These are phyloP conservation scores for Haplosporangium sp. DNA, from an alignment of 371 early-diverging fungal species.

Conservation along the genomic window DNA sequence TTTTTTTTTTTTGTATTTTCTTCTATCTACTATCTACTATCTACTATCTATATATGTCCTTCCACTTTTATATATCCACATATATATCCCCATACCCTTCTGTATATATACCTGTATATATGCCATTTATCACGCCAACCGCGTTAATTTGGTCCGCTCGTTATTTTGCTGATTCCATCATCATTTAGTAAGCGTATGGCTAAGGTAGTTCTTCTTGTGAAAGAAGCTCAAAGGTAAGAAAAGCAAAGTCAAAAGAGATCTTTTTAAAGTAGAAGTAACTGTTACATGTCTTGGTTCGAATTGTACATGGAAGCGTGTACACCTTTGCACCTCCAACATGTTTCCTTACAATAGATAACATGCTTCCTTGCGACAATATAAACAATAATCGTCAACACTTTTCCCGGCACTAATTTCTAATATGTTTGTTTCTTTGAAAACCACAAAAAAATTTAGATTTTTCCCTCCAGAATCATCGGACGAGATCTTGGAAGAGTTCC, in stretches of 20 bases:
- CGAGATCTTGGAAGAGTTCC: constrained; percentile 78
- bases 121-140: not conserved
- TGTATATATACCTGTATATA: not conserved
- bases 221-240: constrained; percentile 32
- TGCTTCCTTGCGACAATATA: too few species aligned
- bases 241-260: not conserved
- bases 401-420: too few species aligned
- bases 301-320: too few species aligned
- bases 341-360: too few species aligned
- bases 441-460: constrained; percentile 55
- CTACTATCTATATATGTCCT: not conserved
- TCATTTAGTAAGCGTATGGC: constrained; percentile 34
- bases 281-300: too few species aligned
- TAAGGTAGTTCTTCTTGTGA: constrained; percentile 35
- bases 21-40: not conserved
- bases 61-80: not conserved
- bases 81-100: too few species aligned
- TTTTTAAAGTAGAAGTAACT: too few species aligned
- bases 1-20: not conserved
- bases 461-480: constrained; percentile 72
- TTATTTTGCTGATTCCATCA: constrained; percentile 8
- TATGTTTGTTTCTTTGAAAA: too few species aligned
- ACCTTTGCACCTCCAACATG: too few species aligned
- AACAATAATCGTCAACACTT: too few species aligned
- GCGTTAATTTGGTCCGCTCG: constrained; percentile 32